These are phyloP conservation scores for Castanospermum australe DNA, from an alignment of 306 rosid genomes.

Conservation along the genomic window DNA sequence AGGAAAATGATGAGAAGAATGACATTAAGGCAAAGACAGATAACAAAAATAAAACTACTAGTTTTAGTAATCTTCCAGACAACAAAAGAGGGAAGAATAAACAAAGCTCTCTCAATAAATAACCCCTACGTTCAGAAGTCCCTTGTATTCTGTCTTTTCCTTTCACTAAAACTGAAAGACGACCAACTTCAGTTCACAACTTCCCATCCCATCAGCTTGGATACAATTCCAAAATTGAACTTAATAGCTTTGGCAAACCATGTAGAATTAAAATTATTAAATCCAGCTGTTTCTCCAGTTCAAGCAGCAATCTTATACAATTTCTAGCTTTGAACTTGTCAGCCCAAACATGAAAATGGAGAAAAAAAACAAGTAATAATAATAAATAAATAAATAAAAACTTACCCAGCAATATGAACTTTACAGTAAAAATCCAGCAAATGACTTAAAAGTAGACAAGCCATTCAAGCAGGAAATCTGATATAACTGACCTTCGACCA, in stretches of 20 bases:
- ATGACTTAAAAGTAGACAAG: conserved; percentile 6
- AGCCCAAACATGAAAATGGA: neutral
- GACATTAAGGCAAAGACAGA: neutral
- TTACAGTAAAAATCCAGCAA: neutral
- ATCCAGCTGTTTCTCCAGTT: neutral
- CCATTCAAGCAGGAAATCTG: neutral
- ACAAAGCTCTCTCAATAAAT: neutral
- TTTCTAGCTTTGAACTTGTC: neutral
- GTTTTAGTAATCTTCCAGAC: neutral
- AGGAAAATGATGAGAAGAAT: neutral
- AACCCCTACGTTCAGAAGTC: neutral
- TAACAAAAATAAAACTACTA: neutral
- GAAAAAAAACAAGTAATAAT: neutral
- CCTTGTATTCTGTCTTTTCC: neutral
- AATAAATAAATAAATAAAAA: neutral
- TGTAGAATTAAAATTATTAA: neutral
- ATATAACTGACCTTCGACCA: conserved; percentile 91
- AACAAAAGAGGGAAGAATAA: neutral
- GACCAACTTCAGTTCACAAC: neutral
- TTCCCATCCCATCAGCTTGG: neutral
- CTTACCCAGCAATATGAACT: neutral
- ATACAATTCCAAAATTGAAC: neutral
- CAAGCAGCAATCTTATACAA: neutral
- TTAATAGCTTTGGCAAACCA: neutral
- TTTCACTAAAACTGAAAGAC: neutral